These are phyloP conservation scores for Trichophyton verrucosum DNA, from an alignment of 2,329 filamentous ascomycete species.

Conservation along the genomic window DNA sequence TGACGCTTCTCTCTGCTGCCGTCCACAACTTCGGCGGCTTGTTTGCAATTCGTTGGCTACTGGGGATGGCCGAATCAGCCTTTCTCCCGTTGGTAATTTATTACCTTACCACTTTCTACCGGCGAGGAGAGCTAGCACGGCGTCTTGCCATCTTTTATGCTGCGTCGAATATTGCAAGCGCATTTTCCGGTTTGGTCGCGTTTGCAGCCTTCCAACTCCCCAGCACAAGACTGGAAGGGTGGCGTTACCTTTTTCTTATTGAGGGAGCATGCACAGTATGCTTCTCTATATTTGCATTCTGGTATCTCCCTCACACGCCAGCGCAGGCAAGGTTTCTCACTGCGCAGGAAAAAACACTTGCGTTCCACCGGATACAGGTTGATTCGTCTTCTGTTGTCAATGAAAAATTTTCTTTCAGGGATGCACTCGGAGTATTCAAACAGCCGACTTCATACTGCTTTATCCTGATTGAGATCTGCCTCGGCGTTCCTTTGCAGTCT, in stretches of 20 bases:
- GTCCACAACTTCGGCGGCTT: slow-evolving; percentile 52
- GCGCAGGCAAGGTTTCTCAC: slow-evolving; percentile 53
- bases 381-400: slow-evolving; percentile 57
- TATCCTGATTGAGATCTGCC: slow-evolving; percentile 45
- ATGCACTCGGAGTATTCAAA: slow-evolving; percentile 42
- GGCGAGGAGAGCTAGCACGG: slow-evolving; percentile 56
- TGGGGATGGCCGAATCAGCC: slow-evolving; percentile 55
- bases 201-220: slow-evolving; percentile 51
- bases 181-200: slow-evolving; percentile 49
- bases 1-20: slow-evolving; percentile 48
- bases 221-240: slow-evolving; percentile 35
- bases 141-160: slow-evolving; percentile 65
- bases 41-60: slow-evolving; percentile 55
- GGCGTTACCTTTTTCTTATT: slow-evolving; percentile 45
- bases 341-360: slow-evolving; percentile 53
- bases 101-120: slow-evolving; percentile 55
- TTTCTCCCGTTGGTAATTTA: slow-evolving; percentile 61
- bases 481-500: slow-evolving; percentile 47
- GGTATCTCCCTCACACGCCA: slow-evolving; percentile 55
- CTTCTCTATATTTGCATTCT: slow-evolving; percentile 53
- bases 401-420: slow-evolving; percentile 42
- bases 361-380: slow-evolving; percentile 60
- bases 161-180: slow-evolving; percentile 59
- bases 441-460: slow-evolving; percentile 44
- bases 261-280: slow-evolving; percentile 49